Evolutionary conservation across 805 yeast genomes (phyloP), one percentile per base, ranked within the genome.

Genomic region (Lipomyces mesembrius): DNA sequence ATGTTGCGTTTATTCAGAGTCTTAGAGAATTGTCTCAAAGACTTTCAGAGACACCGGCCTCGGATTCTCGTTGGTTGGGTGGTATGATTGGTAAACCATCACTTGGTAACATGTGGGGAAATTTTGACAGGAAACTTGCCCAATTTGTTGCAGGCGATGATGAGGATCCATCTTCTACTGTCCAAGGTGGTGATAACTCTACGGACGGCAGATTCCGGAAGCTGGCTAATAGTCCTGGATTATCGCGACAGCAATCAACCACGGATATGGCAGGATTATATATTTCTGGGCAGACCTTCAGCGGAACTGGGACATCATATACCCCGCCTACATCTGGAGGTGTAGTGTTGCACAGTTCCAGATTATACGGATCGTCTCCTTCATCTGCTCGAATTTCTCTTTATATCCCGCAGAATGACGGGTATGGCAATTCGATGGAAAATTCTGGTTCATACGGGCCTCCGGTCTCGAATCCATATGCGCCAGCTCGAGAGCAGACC

Each of bases 121-220:
- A 89, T 55, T 77, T 91, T 57, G 97, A 91, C 76, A 91, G 91
- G 75, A 85, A 90, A 4, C 86, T 89, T 74, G 88, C 85, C 75
- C 88, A 87, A 75, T 87, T 88, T 77, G 92, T 94, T 65, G 88
- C 96, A 52, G 98, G 97, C 0, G 98, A 94, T 59, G 96, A 90
- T 46, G 80, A 75, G 17, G 66, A 61, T 2, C 64, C 54, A 22
- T 51, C 58, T 14, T 63, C 69, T 27, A 71, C 68, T 7, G 68
- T 64, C 7, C 67, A 69, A 32, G 74, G 72, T 27, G 74, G 57
- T 8, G 56, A 34, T n/a, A 63, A 34, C 14, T 55, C 56, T 46
- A 55, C 53, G 9, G 74, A 70, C 22, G 65, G 51, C 20, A 65
- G 74, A n/a, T 77, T 77, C 70, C 71, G 67, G 57, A 68, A 71